Base-by-base conservation (phyloP, 345 rosid genomes). In the Gossypium rotundifolium region DNA sequence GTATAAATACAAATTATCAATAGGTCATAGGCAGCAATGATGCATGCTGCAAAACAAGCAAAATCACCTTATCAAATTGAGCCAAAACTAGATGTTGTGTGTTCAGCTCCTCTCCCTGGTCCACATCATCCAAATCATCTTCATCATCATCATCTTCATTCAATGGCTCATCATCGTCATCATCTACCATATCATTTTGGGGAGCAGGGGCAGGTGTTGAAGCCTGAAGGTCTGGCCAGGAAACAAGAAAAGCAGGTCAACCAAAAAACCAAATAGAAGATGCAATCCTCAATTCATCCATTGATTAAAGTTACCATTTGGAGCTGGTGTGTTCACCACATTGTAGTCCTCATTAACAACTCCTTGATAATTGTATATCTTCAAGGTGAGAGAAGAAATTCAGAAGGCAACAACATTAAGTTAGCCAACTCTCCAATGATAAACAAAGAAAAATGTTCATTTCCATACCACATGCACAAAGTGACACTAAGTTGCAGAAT, bases 311-410 rank as follows among this genome's bases (percentile, higher is more conserved):
- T 76, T 85, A 95, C 99, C 97, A 77, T 80, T 86, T 49, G 93
- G 88, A 74, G 93, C 94, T 22, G 99, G 98, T 18, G 99, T 95
- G 80, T 83, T 93, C 63, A 84, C 96, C 33, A 88, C 79, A 67
- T 93, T 90, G 86, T 87, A 93, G 74, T 95, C 98, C 74, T 95
- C 99, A 75, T 57, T 88, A 67, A 83, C 90, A 53, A 72, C 90
- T 77, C 97, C 98, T 87, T 93, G 97, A 78, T 95, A 88, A 74
- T 84, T 90, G 89, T 95, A 95, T 79, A 93, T 95, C 99, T 95
- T 77, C 84, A 79, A 61, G n/a, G 18, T 60, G 57, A 11, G 78
- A 42, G 48, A 64, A 38, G 62, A 66, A 18, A 68, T 18, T 54
- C 62, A 20, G 71, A 76, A 70, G 27, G 46, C 25, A 33, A 76